Evolutionary conservation across 352 stramenopile genomes (phyloP).

Genomic region (Phytophthora cajani): DNA sequence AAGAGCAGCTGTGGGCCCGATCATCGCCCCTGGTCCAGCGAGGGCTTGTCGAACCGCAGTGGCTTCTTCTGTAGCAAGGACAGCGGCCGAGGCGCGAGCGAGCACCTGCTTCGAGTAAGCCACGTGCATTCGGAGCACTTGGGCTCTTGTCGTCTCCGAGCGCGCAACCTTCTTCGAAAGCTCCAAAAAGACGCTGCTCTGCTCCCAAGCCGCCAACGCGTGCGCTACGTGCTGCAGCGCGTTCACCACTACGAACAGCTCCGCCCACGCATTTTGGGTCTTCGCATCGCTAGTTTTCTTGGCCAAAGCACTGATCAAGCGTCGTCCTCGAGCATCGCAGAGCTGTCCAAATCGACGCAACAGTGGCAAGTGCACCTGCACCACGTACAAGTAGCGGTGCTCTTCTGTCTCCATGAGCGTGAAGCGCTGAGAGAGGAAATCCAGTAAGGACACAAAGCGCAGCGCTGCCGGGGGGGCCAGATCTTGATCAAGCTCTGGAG

Average conservation of each 20-base stretch:
- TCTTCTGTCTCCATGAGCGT: slow-evolving; percentile 66
- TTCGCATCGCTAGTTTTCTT: slow-evolving; percentile 14
- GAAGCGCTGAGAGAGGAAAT: slow-evolving; percentile 77
- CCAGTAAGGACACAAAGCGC: slow-evolving; percentile 58
- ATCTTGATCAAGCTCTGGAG: slow-evolving; percentile 13
- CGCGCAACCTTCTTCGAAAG: slow-evolving; percentile 62
- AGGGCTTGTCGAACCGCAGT: slow-evolving; percentile 73
- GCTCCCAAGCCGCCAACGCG: slow-evolving; percentile 61
- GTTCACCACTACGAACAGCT: slow-evolving; percentile 63
- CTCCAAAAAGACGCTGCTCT: slow-evolving; percentile 75
- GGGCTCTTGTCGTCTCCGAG: slow-evolving; percentile 57
- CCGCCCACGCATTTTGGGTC: slow-evolving; percentile 20
- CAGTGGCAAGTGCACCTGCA: slow-evolving; percentile 69
- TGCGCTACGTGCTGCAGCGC: slow-evolving; percentile 48
- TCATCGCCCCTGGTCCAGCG: slow-evolving; percentile 69
- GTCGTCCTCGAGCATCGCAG: slow-evolving; percentile 34
- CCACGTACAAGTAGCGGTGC: slow-evolving; percentile 80
- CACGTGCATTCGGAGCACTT: slow-evolving; percentile 73
- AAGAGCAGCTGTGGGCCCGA: slow-evolving; percentile 72
- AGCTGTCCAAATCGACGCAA: slow-evolving; percentile 44
- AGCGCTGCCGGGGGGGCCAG: slow-evolving; percentile 38
- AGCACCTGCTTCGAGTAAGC: slow-evolving; percentile 59
- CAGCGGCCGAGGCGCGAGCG: slow-evolving; percentile 56
- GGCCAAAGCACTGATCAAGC: slow-evolving; percentile 19
- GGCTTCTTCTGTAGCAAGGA: slow-evolving; percentile 74